Conservation (phyloP, 345 rosid species). For the Arabidopsis arenosa region DNA sequence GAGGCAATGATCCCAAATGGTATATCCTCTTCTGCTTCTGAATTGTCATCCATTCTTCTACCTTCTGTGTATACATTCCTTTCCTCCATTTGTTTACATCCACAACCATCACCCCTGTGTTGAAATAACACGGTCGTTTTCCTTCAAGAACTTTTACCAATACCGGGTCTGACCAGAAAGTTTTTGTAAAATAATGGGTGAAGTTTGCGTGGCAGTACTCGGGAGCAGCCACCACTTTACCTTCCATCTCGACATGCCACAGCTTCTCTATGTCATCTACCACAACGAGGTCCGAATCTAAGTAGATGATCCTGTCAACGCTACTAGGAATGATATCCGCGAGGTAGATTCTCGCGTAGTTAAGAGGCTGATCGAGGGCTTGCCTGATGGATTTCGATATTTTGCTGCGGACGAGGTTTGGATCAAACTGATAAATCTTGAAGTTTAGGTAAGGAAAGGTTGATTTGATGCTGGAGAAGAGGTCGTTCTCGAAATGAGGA, state of each 20-base stretch:
- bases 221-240: conserved; percentile 65
- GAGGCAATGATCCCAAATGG: conserved; percentile 71
- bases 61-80: conserved; percentile 52
- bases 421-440: conserved; percentile 57
- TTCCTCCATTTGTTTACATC: conserved; percentile 67
- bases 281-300: conserved; percentile 71
- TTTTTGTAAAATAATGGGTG: conserved; percentile 54
- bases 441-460: conserved; percentile 67
- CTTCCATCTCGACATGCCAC: conserved; percentile 62
- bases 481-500: conserved; percentile 51
- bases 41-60: conserved; percentile 67
- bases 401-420: conserved; percentile 58
- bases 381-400: conserved; percentile 66
- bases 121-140: conserved; percentile 64
- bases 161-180: conserved; percentile 57
- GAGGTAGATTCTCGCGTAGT: conserved; percentile 70
- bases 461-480: conserved; percentile 52
- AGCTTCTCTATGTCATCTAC: conserved; percentile 63
- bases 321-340: conserved; percentile 56
- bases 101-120: conserved; percentile 74
- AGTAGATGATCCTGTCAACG: conserved; percentile 55
- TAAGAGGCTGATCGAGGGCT: conserved; percentile 67
- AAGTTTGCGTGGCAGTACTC: conserved; percentile 75
- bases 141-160: conserved; percentile 55
- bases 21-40: conserved; percentile 67